Percentiles rank a stretch among this genome's conserved stretches.
phyloP scores from a whole-genome alignment of 495 filamentous ascomycete species.

The Pyrenula aspistea region DNA sequence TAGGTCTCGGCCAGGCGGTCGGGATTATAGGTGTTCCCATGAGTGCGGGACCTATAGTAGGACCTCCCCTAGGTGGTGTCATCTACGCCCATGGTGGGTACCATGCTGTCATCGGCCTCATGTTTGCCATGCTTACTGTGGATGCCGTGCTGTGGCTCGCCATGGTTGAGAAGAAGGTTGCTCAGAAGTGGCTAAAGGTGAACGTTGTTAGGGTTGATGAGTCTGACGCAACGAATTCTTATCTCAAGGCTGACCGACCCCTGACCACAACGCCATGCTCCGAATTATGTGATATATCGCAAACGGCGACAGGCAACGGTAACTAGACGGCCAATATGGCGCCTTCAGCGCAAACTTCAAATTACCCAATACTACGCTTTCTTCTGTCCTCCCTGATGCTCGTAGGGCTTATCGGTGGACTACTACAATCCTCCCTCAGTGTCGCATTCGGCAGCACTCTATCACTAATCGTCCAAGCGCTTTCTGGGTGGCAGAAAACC shows the following conservation, averaged over 20 bases:
- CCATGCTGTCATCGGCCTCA: constrained; percentile 61
- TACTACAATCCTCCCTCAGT: no score
- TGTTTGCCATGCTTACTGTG: constrained; percentile 54
- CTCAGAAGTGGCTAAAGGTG: constrained; percentile 42
- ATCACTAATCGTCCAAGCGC: no score
- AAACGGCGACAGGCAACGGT: no score
- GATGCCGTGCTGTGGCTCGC: constrained; percentile 59
- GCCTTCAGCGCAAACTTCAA: no score
- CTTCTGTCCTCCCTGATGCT: no score
- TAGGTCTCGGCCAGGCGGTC: constrained; percentile 57
- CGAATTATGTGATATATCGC: constrained; percentile 43
- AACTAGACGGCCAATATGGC: no score
- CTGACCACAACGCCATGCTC: constrained; percentile 31
- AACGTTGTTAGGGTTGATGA: neutral
- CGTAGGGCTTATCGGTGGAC: no score
- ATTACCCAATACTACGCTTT: no score
- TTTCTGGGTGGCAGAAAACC: no score
- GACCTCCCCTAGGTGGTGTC: constrained; percentile 66
- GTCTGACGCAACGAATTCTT: neutral
- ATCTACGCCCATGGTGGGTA: constrained; percentile 67
- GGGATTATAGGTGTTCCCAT: constrained; percentile 64
- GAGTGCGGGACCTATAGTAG: constrained; percentile 55
- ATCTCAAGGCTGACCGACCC: neutral
- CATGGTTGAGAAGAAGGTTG: constrained; percentile 69
- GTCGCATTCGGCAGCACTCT: no score